A percentile compares a stretch with the other conserved stretches of the same genome.
These are phyloP conservation scores for Lichtheimia ramosa DNA, from an alignment of 371 early-diverging fungal species.

Conservation along the genomic window DNA sequence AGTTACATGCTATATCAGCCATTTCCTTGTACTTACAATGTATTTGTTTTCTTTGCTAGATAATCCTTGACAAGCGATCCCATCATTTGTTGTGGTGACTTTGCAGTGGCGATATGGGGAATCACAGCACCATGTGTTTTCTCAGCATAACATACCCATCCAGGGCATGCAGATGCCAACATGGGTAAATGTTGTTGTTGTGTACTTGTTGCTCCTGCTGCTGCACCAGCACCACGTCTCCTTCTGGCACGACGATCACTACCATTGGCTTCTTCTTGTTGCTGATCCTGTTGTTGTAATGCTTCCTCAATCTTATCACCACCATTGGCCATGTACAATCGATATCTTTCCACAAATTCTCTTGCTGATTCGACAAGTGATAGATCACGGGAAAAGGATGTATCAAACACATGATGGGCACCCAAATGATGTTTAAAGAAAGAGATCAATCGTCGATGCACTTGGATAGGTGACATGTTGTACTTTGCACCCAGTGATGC, in stretches of 20 bases:
- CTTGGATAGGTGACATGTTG: constrained; percentile 60
- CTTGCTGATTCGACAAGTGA: constrained; percentile 80
- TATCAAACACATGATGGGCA: constrained; percentile 85
- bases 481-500: constrained; percentile 92
- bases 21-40: constrained; percentile 29
- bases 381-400: constrained; percentile 84
- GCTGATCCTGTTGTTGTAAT: constrained; percentile 26
- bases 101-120: constrained; percentile 80
- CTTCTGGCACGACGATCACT: constrained; percentile 23
- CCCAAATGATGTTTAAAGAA: constrained; percentile 76
- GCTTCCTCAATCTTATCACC: constrained; percentile 39
- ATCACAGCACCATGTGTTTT: constrained; percentile 90
- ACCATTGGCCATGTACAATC: constrained; percentile 41
- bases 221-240: constrained; percentile 20
- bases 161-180: constrained; percentile 86
- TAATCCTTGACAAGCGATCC: constrained; percentile 88
- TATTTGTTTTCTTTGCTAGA: constrained; percentile 63
- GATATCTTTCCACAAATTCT: constrained; percentile 84
- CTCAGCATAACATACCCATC: constrained; percentile 99
- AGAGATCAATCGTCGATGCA: constrained; percentile 57
- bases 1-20: background rate
- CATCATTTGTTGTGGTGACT: constrained; percentile 96
- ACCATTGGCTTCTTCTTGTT: constrained; percentile 8
- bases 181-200: constrained; percentile 59
- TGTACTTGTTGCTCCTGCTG: constrained; percentile 1